Percentiles rank a stretch among this genome's conserved stretches.
Evolutionary conservation across 116 monocot genomes (phyloP).

Genomic region (Cymodocea nodosa): DNA sequence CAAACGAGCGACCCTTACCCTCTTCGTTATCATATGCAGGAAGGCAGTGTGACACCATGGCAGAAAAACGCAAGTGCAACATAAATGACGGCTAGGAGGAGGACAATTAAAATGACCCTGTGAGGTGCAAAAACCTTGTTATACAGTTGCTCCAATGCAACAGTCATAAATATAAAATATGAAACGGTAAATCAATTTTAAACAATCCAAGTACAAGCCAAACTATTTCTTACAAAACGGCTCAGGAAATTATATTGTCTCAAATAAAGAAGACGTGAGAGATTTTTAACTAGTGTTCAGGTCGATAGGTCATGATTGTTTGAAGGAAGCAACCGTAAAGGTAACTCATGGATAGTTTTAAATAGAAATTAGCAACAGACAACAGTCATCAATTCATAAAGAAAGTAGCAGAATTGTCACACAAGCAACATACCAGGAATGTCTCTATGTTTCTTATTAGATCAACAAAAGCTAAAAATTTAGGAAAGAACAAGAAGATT

Average conservation of each 20-base stretch:
- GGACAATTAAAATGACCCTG: constrained; percentile 35
- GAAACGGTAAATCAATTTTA: neutral
- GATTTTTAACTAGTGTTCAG: neutral
- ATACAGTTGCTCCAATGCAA: neutral
- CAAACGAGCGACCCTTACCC: neutral
- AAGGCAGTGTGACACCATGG: constrained; percentile 44
- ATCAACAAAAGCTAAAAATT: neutral
- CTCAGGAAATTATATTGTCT: neutral
- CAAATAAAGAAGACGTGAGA: neutral
- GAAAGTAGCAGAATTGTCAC: neutral
- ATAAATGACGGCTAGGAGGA: constrained; percentile 38
- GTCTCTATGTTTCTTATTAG: no score
- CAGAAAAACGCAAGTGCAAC: constrained; percentile 41
- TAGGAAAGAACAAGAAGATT: neutral
- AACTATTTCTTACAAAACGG: no score
- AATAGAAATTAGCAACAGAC: no score
- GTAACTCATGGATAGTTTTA: neutral
- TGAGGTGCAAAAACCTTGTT: constrained; percentile 5
- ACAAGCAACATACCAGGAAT: no score
- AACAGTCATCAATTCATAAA: neutral
- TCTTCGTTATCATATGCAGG: constrained; percentile 31
- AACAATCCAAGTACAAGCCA: no score
- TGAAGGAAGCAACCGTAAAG: neutral
- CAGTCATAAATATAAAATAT: neutral
- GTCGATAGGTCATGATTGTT: neutral